Evolutionary conservation across 2,329 filamentous ascomycete species (phyloP).

Genomic region (Chrysoporthe cubensis): DNA sequence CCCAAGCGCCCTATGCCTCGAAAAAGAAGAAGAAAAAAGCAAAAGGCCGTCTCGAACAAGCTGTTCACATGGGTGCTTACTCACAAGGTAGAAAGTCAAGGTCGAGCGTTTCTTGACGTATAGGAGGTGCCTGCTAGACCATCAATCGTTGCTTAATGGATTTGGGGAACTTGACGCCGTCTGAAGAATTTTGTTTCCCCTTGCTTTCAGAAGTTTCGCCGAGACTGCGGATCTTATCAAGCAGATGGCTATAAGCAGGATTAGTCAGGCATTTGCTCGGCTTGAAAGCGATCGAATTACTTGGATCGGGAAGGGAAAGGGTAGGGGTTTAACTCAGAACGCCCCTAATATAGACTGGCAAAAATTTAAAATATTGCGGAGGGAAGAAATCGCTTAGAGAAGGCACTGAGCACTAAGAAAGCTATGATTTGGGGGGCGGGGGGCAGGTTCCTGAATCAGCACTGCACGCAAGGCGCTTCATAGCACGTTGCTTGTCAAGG

Average conservation of each 20-base stretch:
- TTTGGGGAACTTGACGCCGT: slow-evolving; percentile 42
- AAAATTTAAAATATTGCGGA: too few relatives aligned
- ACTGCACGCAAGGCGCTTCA: background rate
- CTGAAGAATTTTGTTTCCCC: slow-evolving; percentile 39
- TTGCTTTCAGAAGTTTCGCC: slow-evolving; percentile 43
- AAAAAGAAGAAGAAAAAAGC: background rate
- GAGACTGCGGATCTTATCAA: slow-evolving; percentile 57
- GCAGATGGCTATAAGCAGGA: slow-evolving; percentile 50
- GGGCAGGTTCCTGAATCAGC: too few relatives aligned
- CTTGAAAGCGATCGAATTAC: slow-evolving; percentile 30
- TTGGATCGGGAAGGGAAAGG: background rate
- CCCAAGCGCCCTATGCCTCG: background rate
- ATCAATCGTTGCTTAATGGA: slow-evolving; percentile 53
- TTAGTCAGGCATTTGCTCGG: slow-evolving; percentile 40
- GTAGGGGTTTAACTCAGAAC: background rate
- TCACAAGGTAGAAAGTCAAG: background rate
- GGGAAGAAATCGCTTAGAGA: too few relatives aligned
- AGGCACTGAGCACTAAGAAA: too few relatives aligned
- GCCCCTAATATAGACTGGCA: too few relatives aligned
- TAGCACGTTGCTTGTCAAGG: background rate
- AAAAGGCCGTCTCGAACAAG: background rate
- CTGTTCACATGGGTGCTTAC: background rate
- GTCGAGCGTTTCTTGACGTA: background rate
- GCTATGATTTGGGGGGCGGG: too few relatives aligned
- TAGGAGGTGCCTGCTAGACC: background rate